These are phyloP conservation scores for Lactifluus subvellereus DNA, from an alignment of 768 basidiomycete genomes.

Conservation along the genomic window DNA sequence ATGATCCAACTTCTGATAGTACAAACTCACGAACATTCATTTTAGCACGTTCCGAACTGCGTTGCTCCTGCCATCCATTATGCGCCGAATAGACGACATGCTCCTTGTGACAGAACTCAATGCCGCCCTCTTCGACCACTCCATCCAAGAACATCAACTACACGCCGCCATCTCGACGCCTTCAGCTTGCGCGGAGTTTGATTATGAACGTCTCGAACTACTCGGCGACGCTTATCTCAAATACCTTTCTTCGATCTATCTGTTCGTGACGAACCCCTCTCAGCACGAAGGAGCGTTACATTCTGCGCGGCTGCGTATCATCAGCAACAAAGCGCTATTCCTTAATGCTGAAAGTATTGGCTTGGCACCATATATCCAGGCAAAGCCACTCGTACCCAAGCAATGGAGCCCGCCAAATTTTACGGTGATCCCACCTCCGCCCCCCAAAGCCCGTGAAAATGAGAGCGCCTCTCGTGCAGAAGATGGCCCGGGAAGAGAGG, in stretches of 20 bases:
- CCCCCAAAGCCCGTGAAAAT: not conserved
- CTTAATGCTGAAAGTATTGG: conserved; percentile 49
- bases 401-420: conserved; percentile 56
- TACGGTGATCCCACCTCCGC: conserved; percentile 27
- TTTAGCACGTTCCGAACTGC: conserved; percentile 61
- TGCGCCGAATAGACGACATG: conserved; percentile 63
- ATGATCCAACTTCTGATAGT: not conserved
- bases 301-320: conserved; percentile 55
- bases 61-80: conserved; percentile 68
- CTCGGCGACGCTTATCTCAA: conserved; percentile 85
- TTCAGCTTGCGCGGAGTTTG: conserved; percentile 58
- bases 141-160: conserved; percentile 56
- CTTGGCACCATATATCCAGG: conserved; percentile 69
- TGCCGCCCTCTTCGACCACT: conserved; percentile 54
- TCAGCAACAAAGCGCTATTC: conserved; percentile 67
- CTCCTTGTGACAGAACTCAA: conserved; percentile 78
- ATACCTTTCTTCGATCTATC: conserved; percentile 65
- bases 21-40: not conserved
- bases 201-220: conserved; percentile 83
- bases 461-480: not conserved
- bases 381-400: conserved; percentile 61
- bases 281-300: conserved; percentile 66
- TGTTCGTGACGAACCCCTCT: conserved; percentile 63
- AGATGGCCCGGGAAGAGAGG: not conserved
- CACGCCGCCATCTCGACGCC: conserved; percentile 65